These are phyloP conservation scores for Closterium sp. DNA, from an alignment of 139 green algal species.

Conservation along the genomic window DNA sequence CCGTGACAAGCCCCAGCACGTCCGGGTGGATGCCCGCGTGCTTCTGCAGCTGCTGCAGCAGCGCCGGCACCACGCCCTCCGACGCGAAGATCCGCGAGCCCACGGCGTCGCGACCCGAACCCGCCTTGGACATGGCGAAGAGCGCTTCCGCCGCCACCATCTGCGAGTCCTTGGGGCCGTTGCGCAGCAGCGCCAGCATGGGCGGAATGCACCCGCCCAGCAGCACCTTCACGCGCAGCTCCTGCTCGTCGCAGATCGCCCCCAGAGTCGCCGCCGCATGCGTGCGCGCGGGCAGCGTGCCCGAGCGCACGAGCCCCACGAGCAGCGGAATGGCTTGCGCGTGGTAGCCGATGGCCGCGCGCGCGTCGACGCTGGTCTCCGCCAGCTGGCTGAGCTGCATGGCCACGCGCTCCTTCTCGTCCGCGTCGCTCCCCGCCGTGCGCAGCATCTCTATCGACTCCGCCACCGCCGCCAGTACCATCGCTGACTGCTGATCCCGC, in stretches of 20 bases:
- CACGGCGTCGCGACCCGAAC: conserved; percentile 9
- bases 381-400: conserved; percentile 26
- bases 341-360: conserved; percentile 40
- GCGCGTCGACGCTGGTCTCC: conserved; percentile 24
- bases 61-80: conserved; percentile 38
- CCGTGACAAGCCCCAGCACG: conserved; percentile 30
- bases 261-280: conserved; percentile 22
- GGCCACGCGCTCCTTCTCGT: conserved; percentile 29
- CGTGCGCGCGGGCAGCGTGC: conserved; percentile 13
- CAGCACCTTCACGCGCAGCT: conserved; percentile 40
- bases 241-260: conserved; percentile 33
- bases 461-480: conserved; percentile 25
- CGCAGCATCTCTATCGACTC: conserved; percentile 37
- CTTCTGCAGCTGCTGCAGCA: conserved; percentile 40
- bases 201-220: conserved; percentile 39
- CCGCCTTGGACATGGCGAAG: conserved; percentile 32
- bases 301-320: conserved; percentile 29
- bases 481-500: conserved; percentile 12
- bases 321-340: conserved; percentile 43
- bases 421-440: conserved; percentile 11
- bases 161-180: conserved; percentile 29
- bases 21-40: conserved; percentile 3
- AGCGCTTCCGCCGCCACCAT: conserved; percentile 30
- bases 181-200: conserved; percentile 31
- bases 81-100: conserved; percentile 42